Percentiles rank a stretch among this genome's conserved stretches.
Evolutionary conservation across 2,329 filamentous ascomycete species (phyloP).

Genomic region (Fusarium sp.): DNA sequence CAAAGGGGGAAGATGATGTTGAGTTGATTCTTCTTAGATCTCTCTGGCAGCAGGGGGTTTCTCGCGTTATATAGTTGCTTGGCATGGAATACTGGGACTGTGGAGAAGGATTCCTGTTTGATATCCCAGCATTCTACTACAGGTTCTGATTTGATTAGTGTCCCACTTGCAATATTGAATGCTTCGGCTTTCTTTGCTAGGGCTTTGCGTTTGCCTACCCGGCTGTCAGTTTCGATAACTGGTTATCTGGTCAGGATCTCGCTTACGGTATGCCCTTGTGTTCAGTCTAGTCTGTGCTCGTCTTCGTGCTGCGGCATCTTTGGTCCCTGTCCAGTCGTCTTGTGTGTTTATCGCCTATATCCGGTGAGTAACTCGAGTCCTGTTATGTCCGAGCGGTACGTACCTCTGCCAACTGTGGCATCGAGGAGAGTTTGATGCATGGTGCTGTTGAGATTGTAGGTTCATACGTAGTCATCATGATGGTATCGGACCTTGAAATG

Average conservation of each 20-base stretch:
- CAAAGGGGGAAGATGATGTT: constrained; percentile 15
- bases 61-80: constrained; percentile 9
- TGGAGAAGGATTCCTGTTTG: constrained; percentile 6
- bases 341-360: constrained; percentile 55
- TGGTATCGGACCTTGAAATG: neutral
- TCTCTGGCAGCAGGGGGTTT: neutral
- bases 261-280: constrained; percentile 57
- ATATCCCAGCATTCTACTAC: constrained; percentile 26
- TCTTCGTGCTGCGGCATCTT: constrained; percentile 58
- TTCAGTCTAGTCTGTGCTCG: constrained; percentile 62
- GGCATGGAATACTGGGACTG: neutral
- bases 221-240: neutral
- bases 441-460: neutral
- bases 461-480: neutral
- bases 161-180: fast-evolving
- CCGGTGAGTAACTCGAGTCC: constrained; percentile 4
- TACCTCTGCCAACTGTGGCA: constrained; percentile 31
- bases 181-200: constrained; percentile 1
- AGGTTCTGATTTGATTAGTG: constrained; percentile 2
- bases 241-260: fast-evolving
- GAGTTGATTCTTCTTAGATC: neutral
- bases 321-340: constrained; percentile 64
- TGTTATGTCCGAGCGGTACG: neutral
- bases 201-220: constrained; percentile 23
- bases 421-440: constrained; percentile 20